These are phyloP conservation scores for Cladosporium sp. DNA, from an alignment of 2,329 filamentous ascomycete genomes.

Conservation along the genomic window DNA sequence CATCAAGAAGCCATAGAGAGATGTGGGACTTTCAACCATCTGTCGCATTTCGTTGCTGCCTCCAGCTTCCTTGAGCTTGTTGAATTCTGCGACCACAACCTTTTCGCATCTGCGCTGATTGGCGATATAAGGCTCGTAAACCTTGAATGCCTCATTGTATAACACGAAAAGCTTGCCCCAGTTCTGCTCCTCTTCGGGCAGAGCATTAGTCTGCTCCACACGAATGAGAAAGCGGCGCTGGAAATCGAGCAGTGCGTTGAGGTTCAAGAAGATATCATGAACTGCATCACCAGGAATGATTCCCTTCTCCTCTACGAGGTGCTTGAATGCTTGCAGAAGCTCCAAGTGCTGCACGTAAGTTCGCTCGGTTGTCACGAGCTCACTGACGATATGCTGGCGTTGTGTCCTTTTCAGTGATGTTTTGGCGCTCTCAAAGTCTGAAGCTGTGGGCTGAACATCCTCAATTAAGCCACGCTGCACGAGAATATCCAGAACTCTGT, in stretches of 20 bases:
- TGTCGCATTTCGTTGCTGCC: constrained; percentile 62
- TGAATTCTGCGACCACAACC: constrained; percentile 80
- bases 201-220: constrained; percentile 91
- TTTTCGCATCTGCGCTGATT: constrained; percentile 91
- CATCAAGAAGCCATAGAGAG: constrained; percentile 85
- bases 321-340: constrained; percentile 89
- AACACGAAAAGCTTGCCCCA: constrained; percentile 92
- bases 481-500: constrained; percentile 84
- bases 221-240: constrained; percentile 93
- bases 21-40: constrained; percentile 84
- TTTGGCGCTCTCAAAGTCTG: constrained; percentile 52
- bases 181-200: constrained; percentile 73
- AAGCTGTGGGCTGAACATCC: constrained; percentile 56
- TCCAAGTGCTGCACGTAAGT: constrained; percentile 98
- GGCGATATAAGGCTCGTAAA: constrained; percentile 96
- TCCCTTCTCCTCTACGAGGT: constrained; percentile 81
- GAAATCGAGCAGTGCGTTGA: constrained; percentile 92
- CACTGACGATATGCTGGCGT: constrained; percentile 85
- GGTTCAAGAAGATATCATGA: constrained; percentile 94
- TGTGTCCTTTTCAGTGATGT: constrained; percentile 59
- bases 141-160: constrained; percentile 83
- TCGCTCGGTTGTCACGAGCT: constrained; percentile 90
- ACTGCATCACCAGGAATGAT: constrained; percentile 85
- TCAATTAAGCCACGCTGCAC: constrained; percentile 73
- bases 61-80: constrained; percentile 76